phyloP scores from a whole-genome alignment of 1,284 basidiomycete species.

The Trametes hirsuta region DNA sequence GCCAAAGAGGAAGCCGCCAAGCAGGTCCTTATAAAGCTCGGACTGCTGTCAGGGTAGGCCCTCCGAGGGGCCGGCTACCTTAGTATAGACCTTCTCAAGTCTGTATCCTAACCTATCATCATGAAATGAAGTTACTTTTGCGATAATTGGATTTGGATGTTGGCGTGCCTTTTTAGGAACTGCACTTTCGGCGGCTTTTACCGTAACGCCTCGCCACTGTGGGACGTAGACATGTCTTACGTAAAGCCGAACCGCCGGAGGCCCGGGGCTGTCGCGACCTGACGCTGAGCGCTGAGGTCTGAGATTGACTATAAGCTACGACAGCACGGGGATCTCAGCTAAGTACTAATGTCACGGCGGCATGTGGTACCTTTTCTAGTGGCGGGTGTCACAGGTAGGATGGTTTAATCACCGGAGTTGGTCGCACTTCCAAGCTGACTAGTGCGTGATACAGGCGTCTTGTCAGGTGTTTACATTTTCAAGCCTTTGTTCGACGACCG shows the following conservation, averaged over 20 bases:
- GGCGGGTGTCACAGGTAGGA: conserved; percentile 36
- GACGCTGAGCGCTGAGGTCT: background rate
- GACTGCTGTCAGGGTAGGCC: conserved; percentile 5
- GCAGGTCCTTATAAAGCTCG: conserved; percentile 39
- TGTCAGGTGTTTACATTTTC: conserved; percentile 66
- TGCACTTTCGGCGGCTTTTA: background rate
- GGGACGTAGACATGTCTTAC: conserved; percentile 4
- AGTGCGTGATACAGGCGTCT: conserved; percentile 45
- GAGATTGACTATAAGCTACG: conserved; percentile 11
- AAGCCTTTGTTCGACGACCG: conserved; percentile 38
- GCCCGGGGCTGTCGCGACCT: too few species aligned
- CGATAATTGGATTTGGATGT: background rate
- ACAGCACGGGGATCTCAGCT: conserved; percentile 11
- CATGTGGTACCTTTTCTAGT: conserved; percentile 34
- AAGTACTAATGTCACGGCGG: conserved; percentile 26
- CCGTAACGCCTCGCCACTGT: background rate
- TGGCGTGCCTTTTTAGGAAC: background rate
- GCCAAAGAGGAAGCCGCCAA: conserved; percentile 61
- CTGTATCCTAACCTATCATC: background rate
- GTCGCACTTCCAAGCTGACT: conserved; percentile 9
- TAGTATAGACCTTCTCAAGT: background rate
- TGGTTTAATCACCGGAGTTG: conserved; percentile 4
- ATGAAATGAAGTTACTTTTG: background rate
- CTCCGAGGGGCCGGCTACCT: background rate
- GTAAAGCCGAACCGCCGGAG: conserved; percentile 1